Base-by-base conservation (phyloP, 768 basidiomycete species). In the Boletellus sp. region DNA sequence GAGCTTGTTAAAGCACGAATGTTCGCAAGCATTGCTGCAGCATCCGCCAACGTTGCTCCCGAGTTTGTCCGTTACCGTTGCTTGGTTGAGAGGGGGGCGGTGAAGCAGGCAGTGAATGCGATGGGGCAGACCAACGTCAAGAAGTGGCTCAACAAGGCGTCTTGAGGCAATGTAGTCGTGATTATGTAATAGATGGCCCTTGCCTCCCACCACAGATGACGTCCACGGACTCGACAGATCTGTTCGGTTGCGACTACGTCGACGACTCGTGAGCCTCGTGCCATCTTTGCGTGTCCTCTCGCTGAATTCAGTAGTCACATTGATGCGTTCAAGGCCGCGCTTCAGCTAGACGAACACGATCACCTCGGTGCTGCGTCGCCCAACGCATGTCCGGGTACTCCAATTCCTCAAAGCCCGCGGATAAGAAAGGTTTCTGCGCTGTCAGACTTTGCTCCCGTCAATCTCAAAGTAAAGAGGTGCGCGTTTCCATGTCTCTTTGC, bases 381-480 rank as follows among this genome's bases (percentile, higher is more conserved):
- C 2, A 48, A 36, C 26, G 46, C 48, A 2, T 43, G 41, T 41
- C 61, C 65, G 11, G 61, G 63, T 5, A 58, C 63, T 20, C 62
- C 55, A 37, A 34, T 55, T 1, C 57, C 52, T 19, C 56, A 61
- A 60, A 70, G 72, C 33, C 70, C 69, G 6, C 83, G 88, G 16
- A 78, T 90, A 20, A 78, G 81, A 62, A 93, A 90, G 69, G 82
- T 94, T 6, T 83, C 87, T 44, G 90, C 90, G 1, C 70, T 91
- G 43, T 87, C 84, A 2, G 92, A 94, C 64, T 93, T 91, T 58
- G 90, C 94, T 6, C 96, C 95, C 0, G 82, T 97, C 22, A 90
- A 96, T 64, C 70, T 91, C 56, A 85, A 76, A 62, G 84, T 97
- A 17, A 85, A 81, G 65, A 82, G 79, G 90, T 90, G 56, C 32